Evolutionary conservation across 2,329 filamentous ascomycete species (phyloP), one percentile per base, ranked within the genome.

Genomic region (Fusarium floridanum): DNA sequence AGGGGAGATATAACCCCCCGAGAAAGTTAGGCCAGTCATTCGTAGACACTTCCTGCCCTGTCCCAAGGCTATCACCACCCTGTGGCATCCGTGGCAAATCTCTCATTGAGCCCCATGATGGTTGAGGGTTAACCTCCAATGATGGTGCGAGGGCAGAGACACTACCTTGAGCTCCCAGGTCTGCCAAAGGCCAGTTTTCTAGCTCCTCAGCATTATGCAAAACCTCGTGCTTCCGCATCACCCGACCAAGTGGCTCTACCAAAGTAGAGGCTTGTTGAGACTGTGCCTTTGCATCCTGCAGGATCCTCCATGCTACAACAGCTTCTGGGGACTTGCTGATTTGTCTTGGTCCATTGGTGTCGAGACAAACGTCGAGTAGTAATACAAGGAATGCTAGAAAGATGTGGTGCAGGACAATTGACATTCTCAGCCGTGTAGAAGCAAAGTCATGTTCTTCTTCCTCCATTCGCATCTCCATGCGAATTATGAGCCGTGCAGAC

Each of bases 381-480:
- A 81, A 70, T 1, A 77, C 79, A 45, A 79, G 78, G 32, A 74
- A 79, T 1, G 79, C 79, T 10, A 80, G 68, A 57, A 78, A 80
- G 14, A 80, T 74, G 61, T 78, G 78, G 11, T 80, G 74, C 43
- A 80, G 37, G 14, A 80, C 72, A 59, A 80, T 76, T 8, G 76
- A 74, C 55, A 78, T 72, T 32, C 76, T 73, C 27, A 79, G 53
- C 29, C 76, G 68, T 20, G 77, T 73, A 1, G 72, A 73, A 17
- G 77, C 73, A 61, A 77, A 79, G 5, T 74, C 72, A 22, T 76
- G 39, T 7, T 78, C 76, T 17, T 59, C 55, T 11, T 71, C 48
- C 57, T 75, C 76, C 6, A 81, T 61, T 34, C 74, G 62, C 60
- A 77, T 75, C 55, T 80, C 77, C 5, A 76, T 70, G 20, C 76